A percentile compares a stretch with the other conserved stretches of the same genome.
These are phyloP conservation scores for Kwoniella pini DNA, from an alignment of 768 basidiomycete genomes.

Conservation along the genomic window DNA sequence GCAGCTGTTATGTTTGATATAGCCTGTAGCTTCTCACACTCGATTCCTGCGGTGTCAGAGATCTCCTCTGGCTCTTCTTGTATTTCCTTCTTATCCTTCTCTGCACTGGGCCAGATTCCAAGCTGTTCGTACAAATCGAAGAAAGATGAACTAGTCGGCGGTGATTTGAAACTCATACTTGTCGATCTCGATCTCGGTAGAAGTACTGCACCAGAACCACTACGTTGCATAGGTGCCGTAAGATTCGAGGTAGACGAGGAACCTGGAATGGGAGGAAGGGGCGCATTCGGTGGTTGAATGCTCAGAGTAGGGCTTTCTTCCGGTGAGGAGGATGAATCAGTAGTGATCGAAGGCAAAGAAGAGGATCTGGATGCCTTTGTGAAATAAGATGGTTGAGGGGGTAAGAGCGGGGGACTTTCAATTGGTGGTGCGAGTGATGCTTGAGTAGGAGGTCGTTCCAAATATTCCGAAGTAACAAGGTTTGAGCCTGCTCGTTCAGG, in stretches of 20 bases:
- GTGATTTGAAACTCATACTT: slow-evolving; percentile 46
- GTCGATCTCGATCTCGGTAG: slow-evolving; percentile 45
- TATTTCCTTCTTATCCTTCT: slow-evolving; percentile 5
- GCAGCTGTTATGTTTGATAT: not conserved
- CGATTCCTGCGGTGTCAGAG: not conserved
- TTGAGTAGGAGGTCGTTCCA: slow-evolving; percentile 16
- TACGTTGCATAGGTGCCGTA: slow-evolving; percentile 9
- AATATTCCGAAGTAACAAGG: not conserved
- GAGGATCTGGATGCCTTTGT: slow-evolving; percentile 17
- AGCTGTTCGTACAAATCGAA: slow-evolving; percentile 52
- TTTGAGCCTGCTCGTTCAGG: not conserved
- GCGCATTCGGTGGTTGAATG: slow-evolving; percentile 19
- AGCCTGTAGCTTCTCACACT: not conserved
- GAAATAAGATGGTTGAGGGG: slow-evolving; percentile 47
- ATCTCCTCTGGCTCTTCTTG: not conserved
- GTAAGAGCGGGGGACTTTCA: slow-evolving; percentile 45
- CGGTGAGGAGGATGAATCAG: slow-evolving; percentile 4
- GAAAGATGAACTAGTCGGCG: slow-evolving; percentile 48
- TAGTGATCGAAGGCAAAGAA: slow-evolving; percentile 25
- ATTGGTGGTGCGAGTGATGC: slow-evolving; percentile 15
- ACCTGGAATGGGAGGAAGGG: slow-evolving; percentile 16
- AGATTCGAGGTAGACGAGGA: slow-evolving; percentile 3
- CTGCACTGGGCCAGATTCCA: slow-evolving; percentile 47
- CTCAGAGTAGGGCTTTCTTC: slow-evolving; percentile 14
- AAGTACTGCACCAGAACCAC: slow-evolving; percentile 31